These are phyloP conservation scores for Hyphopichia wangnamkhiaoensis DNA, from an alignment of 1,139 yeast species.

Conservation along the genomic window DNA sequence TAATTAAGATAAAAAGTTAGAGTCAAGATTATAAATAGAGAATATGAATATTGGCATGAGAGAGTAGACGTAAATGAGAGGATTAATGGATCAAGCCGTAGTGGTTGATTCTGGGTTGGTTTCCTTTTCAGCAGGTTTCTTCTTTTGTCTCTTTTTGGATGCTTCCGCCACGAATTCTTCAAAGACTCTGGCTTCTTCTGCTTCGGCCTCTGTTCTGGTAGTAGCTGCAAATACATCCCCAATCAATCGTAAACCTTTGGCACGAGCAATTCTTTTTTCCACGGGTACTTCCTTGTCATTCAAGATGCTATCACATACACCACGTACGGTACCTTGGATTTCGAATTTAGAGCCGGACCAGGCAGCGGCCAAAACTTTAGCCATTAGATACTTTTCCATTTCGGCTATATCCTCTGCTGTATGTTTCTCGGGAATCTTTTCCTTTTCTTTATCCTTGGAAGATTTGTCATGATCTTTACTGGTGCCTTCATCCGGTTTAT, in stretches of 20 bases:
- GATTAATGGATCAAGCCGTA: not conserved
- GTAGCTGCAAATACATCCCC: conserved; percentile 73
- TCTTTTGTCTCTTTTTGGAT: conserved; percentile 71
- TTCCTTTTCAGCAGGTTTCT: conserved; percentile 16
- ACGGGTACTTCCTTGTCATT: conserved; percentile 61
- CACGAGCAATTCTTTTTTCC: conserved; percentile 67
- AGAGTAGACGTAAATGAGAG: not conserved
- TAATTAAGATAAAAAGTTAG: no score
- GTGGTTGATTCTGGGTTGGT: not conserved
- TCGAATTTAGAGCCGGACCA: conserved; percentile 95
- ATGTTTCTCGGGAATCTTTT: conserved; percentile 50
- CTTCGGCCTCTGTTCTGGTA: conserved; percentile 78
- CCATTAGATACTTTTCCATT: conserved; percentile 82
- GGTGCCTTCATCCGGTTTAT: conserved; percentile 2
- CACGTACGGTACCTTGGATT: conserved; percentile 82
- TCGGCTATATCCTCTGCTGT: conserved; percentile 82
- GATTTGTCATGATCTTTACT: conserved; percentile 10
- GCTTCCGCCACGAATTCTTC: conserved; percentile 94
- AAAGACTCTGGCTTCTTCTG: conserved; percentile 86
- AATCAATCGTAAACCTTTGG: conserved; percentile 71
- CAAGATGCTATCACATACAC: conserved; percentile 79
- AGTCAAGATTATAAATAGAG: no score
- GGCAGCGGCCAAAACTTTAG: conserved; percentile 91
- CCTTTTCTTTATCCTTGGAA: conserved; percentile 9
- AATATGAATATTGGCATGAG: not conserved